Base-by-base conservation (phyloP, 1,284 basidiomycete species). In the Pterulicium gracile region DNA sequence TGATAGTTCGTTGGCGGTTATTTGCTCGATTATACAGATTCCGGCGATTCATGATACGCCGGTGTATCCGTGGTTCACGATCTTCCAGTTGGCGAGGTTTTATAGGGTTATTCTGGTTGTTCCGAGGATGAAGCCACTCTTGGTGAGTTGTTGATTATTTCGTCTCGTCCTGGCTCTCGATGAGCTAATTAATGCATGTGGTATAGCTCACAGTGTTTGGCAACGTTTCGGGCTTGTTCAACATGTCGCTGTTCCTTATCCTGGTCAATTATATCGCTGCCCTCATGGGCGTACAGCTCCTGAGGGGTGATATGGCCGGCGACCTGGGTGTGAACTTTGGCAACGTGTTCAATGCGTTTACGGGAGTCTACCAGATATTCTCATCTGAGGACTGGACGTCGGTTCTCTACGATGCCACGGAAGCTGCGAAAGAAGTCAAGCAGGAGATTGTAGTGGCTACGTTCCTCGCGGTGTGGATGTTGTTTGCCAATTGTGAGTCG, bases 301-400 rank as follows among this genome's bases (percentile, higher is more conserved):
- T 88, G 23, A 81, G 92, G 17, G 94, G 94, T 1, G 90, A 97
- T 58, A 69, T 94, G 52, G 60, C 63, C 1, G 59, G 65, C 14
- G 67, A 66, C 19, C 56, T 64, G 2, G 64, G 73, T 4, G 82
- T 93, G 70, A 88, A 87, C 52, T 98, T 94, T 63, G 82, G 86
- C n/a, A 80, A 93, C 55, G 69, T 92, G 3, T 95, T 81, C 71
- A 94, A 90, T 58, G 70, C 88, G 0, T 98, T 95, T 61, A 65
- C 98, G 17, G 91, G 79, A 4, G 77, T 95, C 59, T 98, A 96
- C 60, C 80, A 95, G 64, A 73, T 98, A 3, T 91, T 94, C 66
- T 92, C 93, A 0, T 91, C 91, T 0, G 95, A 98, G 62, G 88
- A 98, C 61, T 98, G 95, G 95, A 88, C 88, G 1, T 70, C 75